Evolutionary conservation across 352 stramenopile genomes (phyloP).

Genomic region (Saprolegnia diclina): DNA sequence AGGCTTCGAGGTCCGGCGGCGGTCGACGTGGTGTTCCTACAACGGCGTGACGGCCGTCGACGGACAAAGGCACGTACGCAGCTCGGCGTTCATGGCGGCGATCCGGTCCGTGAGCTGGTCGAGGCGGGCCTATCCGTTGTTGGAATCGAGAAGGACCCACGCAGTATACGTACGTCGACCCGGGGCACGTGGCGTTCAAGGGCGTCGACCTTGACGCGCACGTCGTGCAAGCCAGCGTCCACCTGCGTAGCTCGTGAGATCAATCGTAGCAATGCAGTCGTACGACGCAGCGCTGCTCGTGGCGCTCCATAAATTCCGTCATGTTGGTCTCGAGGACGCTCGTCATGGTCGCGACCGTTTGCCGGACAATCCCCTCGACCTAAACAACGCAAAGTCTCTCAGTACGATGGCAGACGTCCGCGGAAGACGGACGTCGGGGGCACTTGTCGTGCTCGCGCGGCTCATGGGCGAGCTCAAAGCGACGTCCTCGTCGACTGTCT

Average conservation of each 20-base stretch:
- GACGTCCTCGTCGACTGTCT: background rate
- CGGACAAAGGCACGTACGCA: background rate
- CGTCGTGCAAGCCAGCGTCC: slow-evolving; percentile 1
- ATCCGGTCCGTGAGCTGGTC: slow-evolving; percentile 57
- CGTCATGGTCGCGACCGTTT: background rate
- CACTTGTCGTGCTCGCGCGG: background rate
- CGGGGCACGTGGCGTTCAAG: slow-evolving; percentile 14
- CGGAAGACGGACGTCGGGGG: background rate
- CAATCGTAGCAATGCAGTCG: background rate
- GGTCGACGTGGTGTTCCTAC: background rate
- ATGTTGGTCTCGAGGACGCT: slow-evolving; percentile 1
- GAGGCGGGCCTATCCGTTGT: slow-evolving; percentile 45
- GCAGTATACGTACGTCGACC: slow-evolving; percentile 9
- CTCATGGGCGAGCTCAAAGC: slow-evolving; percentile 10
- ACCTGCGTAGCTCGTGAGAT: background rate
- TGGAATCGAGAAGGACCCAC: too few relatives aligned
- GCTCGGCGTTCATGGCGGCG: slow-evolving; percentile 32
- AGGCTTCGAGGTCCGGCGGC: too few relatives aligned
- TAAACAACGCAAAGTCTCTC: background rate
- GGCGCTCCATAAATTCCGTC: slow-evolving; percentile 1
- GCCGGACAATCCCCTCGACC: background rate
- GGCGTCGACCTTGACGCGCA: slow-evolving; percentile 16
- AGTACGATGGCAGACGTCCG: background rate
- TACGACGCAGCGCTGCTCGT: background rate
- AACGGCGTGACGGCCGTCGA: background rate